phyloP scores from a whole-genome alignment of 805 yeast genomes.

The Teunomyces pallodes region DNA sequence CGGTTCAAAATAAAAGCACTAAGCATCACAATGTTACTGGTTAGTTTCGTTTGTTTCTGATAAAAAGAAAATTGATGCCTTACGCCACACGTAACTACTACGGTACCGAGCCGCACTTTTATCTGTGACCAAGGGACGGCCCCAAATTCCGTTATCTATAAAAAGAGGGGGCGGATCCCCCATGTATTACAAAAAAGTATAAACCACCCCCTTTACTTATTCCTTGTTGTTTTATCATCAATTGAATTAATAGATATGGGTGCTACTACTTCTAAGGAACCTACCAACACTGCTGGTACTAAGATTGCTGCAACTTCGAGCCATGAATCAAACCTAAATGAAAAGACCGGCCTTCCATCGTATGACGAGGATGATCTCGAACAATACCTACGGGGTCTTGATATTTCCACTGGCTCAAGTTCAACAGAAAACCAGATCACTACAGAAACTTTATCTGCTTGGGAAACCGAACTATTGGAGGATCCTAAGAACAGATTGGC shows the following conservation, averaged over 20 bases:
- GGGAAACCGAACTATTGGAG: slow-evolving; percentile 46
- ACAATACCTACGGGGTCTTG: slow-evolving; percentile 14
- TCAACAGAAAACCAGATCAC: slow-evolving; percentile 17
- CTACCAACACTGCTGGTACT: neutral
- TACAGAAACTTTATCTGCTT: slow-evolving; percentile 15
- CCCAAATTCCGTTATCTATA: neutral
- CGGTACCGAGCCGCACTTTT: slow-evolving; percentile 1
- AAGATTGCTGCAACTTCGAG: neutral
- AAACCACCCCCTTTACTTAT: neutral
- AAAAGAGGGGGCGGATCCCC: neutral
- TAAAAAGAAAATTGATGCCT: neutral
- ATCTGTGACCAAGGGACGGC: neutral
- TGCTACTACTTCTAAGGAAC: neutral
- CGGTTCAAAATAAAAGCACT: no score
- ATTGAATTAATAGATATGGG: neutral
- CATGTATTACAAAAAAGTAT: no score
- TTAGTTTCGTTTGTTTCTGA: no score
- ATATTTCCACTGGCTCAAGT: slow-evolving; percentile 1
- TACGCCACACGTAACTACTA: slow-evolving; percentile 4
- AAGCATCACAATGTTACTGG: no score
- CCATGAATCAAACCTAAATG: slow-evolving; percentile 6
- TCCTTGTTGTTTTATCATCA: neutral
- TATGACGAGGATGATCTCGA: neutral
- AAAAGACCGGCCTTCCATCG: slow-evolving; percentile 6
- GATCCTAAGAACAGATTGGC: slow-evolving; percentile 53